Base-by-base conservation (phyloP, 2,329 filamentous ascomycete genomes). In the Microsporum canis region DNA sequence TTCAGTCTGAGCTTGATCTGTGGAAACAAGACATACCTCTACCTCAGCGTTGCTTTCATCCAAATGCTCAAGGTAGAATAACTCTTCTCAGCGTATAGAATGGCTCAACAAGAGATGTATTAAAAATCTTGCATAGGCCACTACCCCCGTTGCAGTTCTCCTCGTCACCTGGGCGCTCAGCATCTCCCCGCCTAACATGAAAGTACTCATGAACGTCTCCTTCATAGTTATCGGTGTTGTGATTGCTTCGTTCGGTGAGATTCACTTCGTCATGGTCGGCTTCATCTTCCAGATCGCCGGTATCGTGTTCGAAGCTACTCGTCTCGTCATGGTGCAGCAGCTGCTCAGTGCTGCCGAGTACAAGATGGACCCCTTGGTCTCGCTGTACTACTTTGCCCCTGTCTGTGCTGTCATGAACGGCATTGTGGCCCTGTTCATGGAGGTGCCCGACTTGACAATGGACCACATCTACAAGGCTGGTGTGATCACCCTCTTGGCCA, bases 1-100 rank as follows among this genome's bases (percentile, higher is more conserved):
- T 97, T 96, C 85, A 94, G 88, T 73, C 80, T 96, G 79, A 94
- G 88, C 76, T 82, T 97, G 79, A 96, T 97, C 73, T 96, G 91
- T 77, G 91, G 91, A 72, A 97, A 97, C 79, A 78, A 95, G 77
- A 91, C 92, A 68, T 97, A 97, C 73, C 84, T 96, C 60, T 96
- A 96, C 77, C 84, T 97, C 64, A 94, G 88, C 67, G 92, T 97
- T 62, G 88, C 92, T 63, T 97, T 97, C 76, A 97, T 97, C 71
- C 92, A 97, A 81, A 97, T 97, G 92, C 86, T 97, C 75, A 97
- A 97, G 88, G 88, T 90, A 78, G 68, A 88, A 23, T 17, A 47
- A 34, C 8, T n/a, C 33, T 8, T 78, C 34, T 43, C 62, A 60
- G 31, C 4, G 7, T 36, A 31, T 7, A 12, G 7, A 23, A 17